Percentiles rank a stretch among this genome's conserved stretches.
These are phyloP conservation scores for Lunasporangiospora selenospora DNA, from an alignment of 192 early-diverging fungal genomes.

Conservation along the genomic window DNA sequence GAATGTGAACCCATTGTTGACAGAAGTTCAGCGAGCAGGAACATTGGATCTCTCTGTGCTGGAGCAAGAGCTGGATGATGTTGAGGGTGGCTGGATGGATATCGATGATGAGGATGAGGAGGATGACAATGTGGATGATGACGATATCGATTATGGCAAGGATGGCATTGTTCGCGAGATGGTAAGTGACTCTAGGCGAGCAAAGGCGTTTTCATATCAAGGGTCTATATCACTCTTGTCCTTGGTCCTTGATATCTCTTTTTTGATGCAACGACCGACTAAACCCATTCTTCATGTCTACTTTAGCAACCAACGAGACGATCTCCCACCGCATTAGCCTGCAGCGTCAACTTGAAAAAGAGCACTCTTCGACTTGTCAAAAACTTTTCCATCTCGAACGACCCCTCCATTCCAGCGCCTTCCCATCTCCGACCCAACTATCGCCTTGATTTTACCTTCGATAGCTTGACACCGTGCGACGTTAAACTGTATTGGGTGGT, in stretches of 20 bases:
- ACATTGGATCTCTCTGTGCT: constrained; percentile 36
- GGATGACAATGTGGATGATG: constrained; percentile 1
- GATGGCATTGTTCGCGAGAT: constrained; percentile 41
- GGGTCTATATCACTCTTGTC: too few species aligned
- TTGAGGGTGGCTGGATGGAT: constrained; percentile 47
- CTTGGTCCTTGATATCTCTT: too few species aligned
- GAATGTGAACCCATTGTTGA: constrained; percentile 35
- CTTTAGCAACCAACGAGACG: constrained; percentile 46
- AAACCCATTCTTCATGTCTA: not conserved
- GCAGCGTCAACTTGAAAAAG: constrained; percentile 42
- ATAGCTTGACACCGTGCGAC: constrained; percentile 39
- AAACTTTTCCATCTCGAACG: constrained; percentile 35
- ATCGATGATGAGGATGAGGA: constrained; percentile 30
- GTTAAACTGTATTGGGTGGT: constrained; percentile 44
- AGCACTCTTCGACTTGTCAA: constrained; percentile 37
- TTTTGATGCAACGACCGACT: too few species aligned
- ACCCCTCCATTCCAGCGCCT: constrained; percentile 22
- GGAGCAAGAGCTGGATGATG: constrained; percentile 44
- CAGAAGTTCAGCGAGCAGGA: constrained; percentile 40
- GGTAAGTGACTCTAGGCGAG: constrained; percentile 19
- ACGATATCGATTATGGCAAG: constrained; percentile 21
- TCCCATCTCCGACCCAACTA: constrained; percentile 33
- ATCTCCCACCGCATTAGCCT: constrained; percentile 41
- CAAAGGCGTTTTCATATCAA: too few species aligned
- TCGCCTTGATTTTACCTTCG: constrained; percentile 38